phyloP scores from a whole-genome alignment of 306 rosid genomes.

The Fragaria vesca region DNA sequence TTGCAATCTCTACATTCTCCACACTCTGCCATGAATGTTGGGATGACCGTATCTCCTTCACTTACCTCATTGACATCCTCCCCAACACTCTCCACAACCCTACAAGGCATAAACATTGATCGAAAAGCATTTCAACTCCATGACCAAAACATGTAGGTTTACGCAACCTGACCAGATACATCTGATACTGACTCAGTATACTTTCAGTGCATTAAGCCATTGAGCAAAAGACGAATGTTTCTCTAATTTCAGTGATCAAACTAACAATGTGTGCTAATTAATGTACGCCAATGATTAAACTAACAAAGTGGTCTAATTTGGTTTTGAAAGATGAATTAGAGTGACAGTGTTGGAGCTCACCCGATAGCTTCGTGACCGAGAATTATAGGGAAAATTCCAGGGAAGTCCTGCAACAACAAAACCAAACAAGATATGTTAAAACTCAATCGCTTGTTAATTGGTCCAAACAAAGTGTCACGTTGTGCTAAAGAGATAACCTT shows the following conservation, averaged over 20 bases:
- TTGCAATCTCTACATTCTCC: constrained; percentile 65
- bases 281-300: background rate
- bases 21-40: constrained; percentile 69
- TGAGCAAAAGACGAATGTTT: background rate
- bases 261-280: background rate
- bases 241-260: background rate
- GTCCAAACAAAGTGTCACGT: no score
- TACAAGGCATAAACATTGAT: constrained; percentile 20
- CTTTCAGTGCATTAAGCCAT: background rate
- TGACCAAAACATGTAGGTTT: background rate
- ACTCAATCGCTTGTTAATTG: background rate
- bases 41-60: constrained; percentile 71
- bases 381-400: constrained; percentile 67
- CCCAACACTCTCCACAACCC: constrained; percentile 86
- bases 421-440: background rate
- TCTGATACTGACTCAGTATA: background rate
- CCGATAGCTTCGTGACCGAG: constrained; percentile 91
- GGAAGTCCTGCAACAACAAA: constrained; percentile 46
- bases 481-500: constrained; percentile 37
- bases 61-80: constrained; percentile 58
- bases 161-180: background rate
- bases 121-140: background rate
- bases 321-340: background rate
- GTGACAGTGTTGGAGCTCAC: constrained; percentile 26
- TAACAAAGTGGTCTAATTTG: background rate